Evolutionary conservation across 805 yeast species (phyloP), one percentile per base, ranked within the genome.

Genomic region (Cyberlindnera bimundalis): DNA sequence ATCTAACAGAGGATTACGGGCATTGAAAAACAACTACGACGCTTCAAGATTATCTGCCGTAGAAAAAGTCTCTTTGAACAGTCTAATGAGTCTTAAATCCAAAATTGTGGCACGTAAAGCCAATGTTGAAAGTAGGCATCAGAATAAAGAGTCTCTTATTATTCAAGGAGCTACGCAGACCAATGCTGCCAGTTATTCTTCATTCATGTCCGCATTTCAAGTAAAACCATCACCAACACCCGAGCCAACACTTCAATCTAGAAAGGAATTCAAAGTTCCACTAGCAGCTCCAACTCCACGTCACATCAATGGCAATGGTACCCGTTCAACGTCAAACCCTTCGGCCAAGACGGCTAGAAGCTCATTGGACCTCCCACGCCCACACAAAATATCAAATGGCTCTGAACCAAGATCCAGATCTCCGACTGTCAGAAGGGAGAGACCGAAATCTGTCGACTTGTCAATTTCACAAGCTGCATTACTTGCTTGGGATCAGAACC

Each of bases 391-490:
- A 39, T 19, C 17, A 14, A 18, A 29, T 28, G 27, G 25, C 18
- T n/a, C 35, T 6, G 29, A 39, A 35, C 19, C 18, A 15, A 28
- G 37, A 10, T 18, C 46, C 13, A 43, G 45, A 29, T 40, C 54
- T 4, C 42, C 32, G 13, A 34, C 38, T 4, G 37, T 41, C 13
- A 20, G 43, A 14, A 31, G 17, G 16, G 56, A 51, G 20, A 49
- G 58, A 23, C 57, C 59, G 10, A 55, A 53, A 31, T 55, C 60
- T 2, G 46, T 52, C 17, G 59, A 56, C 14, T 18, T 50, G 6
- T 42, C 58, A 5, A 39, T 56, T 6, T 46, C 50, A 9, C 50
- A 51, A 37, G 60, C 60, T 17, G 60, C 60, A 1, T 16, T 47
- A 4, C 30, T 53, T 4, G 60, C 60, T 5, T 56, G 60, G 60